A percentile compares a stretch with the other conserved stretches of the same genome.
phyloP scores from a whole-genome alignment of 768 basidiomycete species.

The Podaxis sp. region DNA sequence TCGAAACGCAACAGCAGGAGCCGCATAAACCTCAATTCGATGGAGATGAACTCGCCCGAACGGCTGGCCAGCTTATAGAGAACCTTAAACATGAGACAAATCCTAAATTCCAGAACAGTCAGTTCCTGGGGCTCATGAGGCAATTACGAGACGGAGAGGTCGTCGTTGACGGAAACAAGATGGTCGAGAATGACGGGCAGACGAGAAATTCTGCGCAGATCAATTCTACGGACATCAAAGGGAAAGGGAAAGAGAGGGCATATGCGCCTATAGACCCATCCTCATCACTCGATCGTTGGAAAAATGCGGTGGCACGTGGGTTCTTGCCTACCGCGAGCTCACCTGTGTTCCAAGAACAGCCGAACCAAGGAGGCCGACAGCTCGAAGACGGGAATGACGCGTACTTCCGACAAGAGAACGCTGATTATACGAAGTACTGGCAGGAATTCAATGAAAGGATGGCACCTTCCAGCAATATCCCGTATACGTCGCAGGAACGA shows the following conservation, averaged over 20 bases:
- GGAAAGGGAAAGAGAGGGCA: conserved; percentile 51
- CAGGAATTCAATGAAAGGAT: conserved; percentile 34
- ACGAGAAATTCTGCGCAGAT: conserved; percentile 21
- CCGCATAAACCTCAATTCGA: conserved; percentile 30
- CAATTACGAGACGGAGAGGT: conserved; percentile 79
- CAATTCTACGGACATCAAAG: conserved; percentile 49
- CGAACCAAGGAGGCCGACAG: conserved; percentile 10
- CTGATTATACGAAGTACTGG: conserved; percentile 65
- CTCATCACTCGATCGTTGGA: not conserved
- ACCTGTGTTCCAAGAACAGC: conserved; percentile 9
- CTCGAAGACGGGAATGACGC: conserved; percentile 55
- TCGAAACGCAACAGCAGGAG: conserved; percentile 17
- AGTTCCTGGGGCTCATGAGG: conserved; percentile 84
- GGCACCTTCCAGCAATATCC: conserved; percentile 15
- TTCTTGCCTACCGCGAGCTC: not conserved
- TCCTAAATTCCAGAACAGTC: conserved; percentile 82
- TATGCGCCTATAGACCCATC: conserved; percentile 30
- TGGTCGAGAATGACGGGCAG: conserved; percentile 58
- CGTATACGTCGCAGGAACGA: conserved; percentile 26
- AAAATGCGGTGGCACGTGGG: not conserved
- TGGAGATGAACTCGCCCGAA: conserved; percentile 73
- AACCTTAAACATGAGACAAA: conserved; percentile 75
- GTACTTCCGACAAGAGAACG: conserved; percentile 73
- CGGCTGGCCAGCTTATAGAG: conserved; percentile 76
- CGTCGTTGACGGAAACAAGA: conserved; percentile 73